These are phyloP conservation scores for Glonium stellatum DNA, from an alignment of 495 filamentous ascomycete species.

Conservation along the genomic window DNA sequence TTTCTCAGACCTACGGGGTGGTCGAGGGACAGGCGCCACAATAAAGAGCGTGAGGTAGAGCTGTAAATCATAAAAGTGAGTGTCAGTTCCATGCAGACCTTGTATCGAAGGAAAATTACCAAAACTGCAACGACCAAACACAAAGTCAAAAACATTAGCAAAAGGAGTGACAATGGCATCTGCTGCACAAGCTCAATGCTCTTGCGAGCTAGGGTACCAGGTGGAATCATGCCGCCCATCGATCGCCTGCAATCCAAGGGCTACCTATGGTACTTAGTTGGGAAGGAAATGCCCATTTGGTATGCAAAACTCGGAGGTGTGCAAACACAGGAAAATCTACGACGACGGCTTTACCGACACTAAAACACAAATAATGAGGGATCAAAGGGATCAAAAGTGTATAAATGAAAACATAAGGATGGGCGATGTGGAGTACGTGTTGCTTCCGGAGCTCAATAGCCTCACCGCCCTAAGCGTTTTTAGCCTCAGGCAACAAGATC, in stretches of 20 bases:
- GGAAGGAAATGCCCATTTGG: slow-evolving; percentile 6
- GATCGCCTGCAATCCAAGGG: slow-evolving; percentile 7
- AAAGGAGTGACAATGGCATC: background rate
- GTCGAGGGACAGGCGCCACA: slow-evolving; percentile 74
- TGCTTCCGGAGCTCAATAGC: no score
- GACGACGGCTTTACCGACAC: background rate
- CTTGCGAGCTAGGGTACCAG: background rate
- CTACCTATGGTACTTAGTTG: background rate
- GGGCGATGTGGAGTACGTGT: no score
- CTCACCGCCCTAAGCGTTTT: no score
- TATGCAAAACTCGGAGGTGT: background rate
- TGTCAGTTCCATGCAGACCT: background rate
- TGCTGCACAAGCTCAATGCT: slow-evolving; percentile 4
- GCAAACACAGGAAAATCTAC: background rate
- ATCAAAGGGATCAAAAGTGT: no score
- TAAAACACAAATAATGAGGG: no score
- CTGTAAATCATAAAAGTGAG: slow-evolving; percentile 37
- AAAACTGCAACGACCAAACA: slow-evolving; percentile 2
- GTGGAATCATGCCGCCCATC: slow-evolving; percentile 1
- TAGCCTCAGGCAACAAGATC: no score
- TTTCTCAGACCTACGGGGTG: slow-evolving; percentile 69
- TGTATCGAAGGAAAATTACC: slow-evolving; percentile 1
- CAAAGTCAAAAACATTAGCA: slow-evolving; percentile 5
- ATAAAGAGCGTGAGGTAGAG: slow-evolving; percentile 63
- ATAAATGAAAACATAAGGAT: no score